These are phyloP conservation scores for Leccinum pallidistipes DNA, from an alignment of 1,284 basidiomycete genomes.

Conservation along the genomic window DNA sequence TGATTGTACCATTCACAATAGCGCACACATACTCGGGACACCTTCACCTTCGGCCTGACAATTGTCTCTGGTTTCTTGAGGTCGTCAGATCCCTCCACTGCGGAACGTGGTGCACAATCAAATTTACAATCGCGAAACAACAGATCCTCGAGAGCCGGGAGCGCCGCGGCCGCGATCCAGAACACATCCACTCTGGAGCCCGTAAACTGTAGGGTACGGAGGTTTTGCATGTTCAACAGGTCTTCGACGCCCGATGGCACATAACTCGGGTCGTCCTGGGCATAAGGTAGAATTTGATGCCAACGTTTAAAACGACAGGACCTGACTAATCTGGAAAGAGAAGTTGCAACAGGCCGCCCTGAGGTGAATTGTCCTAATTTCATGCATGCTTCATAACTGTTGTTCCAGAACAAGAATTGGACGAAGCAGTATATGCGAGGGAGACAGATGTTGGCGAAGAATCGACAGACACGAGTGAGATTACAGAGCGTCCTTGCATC, in stretches of 20 bases:
- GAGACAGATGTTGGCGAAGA: neutral
- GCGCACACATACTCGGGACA: too few species aligned
- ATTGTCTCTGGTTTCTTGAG: too few species aligned
- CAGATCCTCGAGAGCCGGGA: too few species aligned
- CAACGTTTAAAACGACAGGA: neutral
- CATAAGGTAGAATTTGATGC: neutral
- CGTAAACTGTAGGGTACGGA: neutral
- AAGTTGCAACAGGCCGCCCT: neutral
- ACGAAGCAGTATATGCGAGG: neutral
- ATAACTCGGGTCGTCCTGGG: neutral
- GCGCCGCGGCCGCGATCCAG: neutral
- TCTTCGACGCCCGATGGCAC: neutral
- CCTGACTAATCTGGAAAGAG: neutral
- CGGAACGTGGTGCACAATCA: too few species aligned
- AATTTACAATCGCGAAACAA: too few species aligned
- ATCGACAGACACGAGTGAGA: neutral
- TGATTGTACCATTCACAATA: too few species aligned
- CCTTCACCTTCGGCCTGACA: too few species aligned
- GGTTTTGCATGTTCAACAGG: neutral
- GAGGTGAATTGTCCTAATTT: neutral
- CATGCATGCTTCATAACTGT: neutral
- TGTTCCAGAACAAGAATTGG: neutral
- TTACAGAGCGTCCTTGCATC: neutral
- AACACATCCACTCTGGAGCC: neutral
- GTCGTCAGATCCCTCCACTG: too few species aligned